Evolutionary conservation across 2,329 filamentous ascomycete species (phyloP).

Genomic region (Aspergillus sp.): DNA sequence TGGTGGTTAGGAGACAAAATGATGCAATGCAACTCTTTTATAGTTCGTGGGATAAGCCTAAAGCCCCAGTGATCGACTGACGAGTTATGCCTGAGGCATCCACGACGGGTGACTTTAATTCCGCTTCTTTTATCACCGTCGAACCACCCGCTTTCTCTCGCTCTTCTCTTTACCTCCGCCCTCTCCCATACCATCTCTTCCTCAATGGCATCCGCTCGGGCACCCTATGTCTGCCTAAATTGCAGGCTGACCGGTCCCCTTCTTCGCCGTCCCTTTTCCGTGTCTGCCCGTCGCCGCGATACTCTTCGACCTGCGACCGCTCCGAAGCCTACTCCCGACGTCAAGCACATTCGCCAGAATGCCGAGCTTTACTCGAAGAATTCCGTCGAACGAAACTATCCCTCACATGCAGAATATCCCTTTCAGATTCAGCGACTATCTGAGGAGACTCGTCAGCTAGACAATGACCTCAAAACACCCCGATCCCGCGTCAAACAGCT

Average conservation of each 20-base stretch:
- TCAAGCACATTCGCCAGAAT: slow-evolving; percentile 88
- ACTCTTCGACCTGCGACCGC: slow-evolving; percentile 64
- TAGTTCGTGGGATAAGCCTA: too few species aligned
- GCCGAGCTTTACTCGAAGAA: slow-evolving; percentile 78
- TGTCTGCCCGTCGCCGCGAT: slow-evolving; percentile 23
- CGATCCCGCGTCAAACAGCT: slow-evolving; percentile 45
- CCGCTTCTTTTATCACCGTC: not conserved
- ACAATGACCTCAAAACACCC: slow-evolving; percentile 40
- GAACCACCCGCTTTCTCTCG: not conserved
- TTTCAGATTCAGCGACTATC: slow-evolving; percentile 51
- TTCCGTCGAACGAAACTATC: slow-evolving; percentile 83
- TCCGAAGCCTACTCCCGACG: slow-evolving; percentile 75
- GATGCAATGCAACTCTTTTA: too few species aligned
- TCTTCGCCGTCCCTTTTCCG: slow-evolving; percentile 13
- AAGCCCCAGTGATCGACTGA: too few species aligned
- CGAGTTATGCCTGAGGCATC: not conserved
- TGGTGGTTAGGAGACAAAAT: too few species aligned
- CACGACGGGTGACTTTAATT: too few species aligned
- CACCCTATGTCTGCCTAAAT: slow-evolving; percentile 36
- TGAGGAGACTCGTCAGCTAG: slow-evolving; percentile 38
- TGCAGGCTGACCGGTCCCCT: slow-evolving; percentile 26
- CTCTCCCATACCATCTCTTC: slow-evolving; percentile 2
- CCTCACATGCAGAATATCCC: slow-evolving; percentile 51
- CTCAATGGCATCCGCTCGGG: slow-evolving; percentile 25
- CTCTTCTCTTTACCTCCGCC: slow-evolving; percentile 3